Evolutionary conservation across 257 asterid species (phyloP).

Genomic region (Solanum paucissectum): DNA sequence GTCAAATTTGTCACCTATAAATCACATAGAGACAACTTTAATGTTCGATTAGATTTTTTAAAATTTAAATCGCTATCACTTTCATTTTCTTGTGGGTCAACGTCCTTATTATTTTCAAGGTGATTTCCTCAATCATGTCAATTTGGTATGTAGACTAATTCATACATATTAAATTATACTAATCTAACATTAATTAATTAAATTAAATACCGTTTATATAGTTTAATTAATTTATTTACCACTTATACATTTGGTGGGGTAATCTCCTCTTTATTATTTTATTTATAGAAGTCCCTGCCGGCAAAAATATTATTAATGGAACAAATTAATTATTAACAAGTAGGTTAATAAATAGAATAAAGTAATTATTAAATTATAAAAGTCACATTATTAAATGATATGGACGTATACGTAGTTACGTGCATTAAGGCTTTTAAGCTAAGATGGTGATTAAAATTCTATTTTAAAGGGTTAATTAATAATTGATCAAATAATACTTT

Average conservation of each 20-base stretch:
- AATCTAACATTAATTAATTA: background rate
- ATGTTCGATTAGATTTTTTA: background rate
- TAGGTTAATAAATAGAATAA: background rate
- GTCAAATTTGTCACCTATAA: fast-evolving
- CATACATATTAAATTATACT: background rate
- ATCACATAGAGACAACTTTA: background rate
- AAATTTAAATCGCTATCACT: background rate
- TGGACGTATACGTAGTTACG: background rate
- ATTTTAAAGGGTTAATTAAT: background rate
- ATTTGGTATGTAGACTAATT: background rate
- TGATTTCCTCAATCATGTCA: background rate
- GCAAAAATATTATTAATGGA: background rate
- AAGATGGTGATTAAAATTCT: background rate
- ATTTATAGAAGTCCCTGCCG: background rate
- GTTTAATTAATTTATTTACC: background rate
- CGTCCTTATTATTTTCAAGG: background rate
- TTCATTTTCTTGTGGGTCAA: background rate
- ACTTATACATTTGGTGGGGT: background rate
- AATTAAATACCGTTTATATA: background rate
- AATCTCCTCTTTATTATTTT: background rate
- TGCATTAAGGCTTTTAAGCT: background rate
- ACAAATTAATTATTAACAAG: background rate
- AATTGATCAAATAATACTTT: background rate
- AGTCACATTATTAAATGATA: background rate
- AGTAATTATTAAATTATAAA: background rate